Evolutionary conservation across 768 basidiomycete genomes (phyloP), one percentile per base, ranked within the genome.

Genomic region (Russula abietina): DNA sequence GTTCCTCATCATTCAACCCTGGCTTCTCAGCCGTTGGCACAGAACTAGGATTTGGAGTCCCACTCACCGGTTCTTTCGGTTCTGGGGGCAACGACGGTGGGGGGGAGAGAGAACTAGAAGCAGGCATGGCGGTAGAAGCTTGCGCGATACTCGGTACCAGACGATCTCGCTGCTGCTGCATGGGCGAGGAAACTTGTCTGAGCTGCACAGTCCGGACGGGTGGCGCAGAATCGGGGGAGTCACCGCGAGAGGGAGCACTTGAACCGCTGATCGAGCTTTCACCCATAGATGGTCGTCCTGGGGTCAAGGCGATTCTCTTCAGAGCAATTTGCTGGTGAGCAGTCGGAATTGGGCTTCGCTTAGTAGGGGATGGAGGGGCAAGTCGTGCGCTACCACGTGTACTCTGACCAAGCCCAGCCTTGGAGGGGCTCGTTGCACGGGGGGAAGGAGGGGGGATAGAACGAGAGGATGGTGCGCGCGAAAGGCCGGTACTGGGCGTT

Each of bases 281-380:
- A 12, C 76, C 73, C 3, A 65, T 41, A 17, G 81, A 77, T 12
- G 80, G 69, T 36, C 75, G 78, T 17, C 80, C 81, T 16, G 82
- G 71, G 24, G 77, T 69, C 24, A 81, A 49, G 16, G 50, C n/a
- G 12, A 43, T 32, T 30, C 41, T 63, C 54, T 60, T 60, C 26
- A 64, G 36, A 45, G 49, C 54, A 51, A 5, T 9, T 52, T 56
- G 63, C 43, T 59, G 58, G n/a, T 60, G 54, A 45, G 39, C 7
- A 45, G 48, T 10, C 22, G 63, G 63, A 36, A 64, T 56, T 14
- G 63, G 63, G 9, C 74, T 76, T 43, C 83, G 82, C 71, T 87
- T 89, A 14, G 76, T 80, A 3, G 89, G 87, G 7, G 88, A 87
- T 14, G 73, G 73, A 2, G 73, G 71, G 43, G 71, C 61, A 32